A percentile compares a stretch with the other conserved stretches of the same genome.
Conservation (phyloP, 495 filamentous ascomycete genomes). For the Neurospora sp. region DNA sequence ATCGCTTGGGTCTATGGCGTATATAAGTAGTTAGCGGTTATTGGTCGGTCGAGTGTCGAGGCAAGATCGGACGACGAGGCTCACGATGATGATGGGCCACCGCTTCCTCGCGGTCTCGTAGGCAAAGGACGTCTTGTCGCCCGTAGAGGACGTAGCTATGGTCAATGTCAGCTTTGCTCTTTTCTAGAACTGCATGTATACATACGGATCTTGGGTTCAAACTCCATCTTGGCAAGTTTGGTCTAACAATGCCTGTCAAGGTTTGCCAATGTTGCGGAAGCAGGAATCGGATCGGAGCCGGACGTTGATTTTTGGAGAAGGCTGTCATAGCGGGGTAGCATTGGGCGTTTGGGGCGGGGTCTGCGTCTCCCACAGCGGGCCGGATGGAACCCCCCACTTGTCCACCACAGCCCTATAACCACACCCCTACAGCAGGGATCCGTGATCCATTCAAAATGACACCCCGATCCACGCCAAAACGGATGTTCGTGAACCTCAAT, state of each 20-base stretch:
- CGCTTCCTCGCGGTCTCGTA: slow-evolving; percentile 70
- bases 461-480: neutral
- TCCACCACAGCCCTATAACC: neutral
- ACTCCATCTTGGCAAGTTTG: slow-evolving; percentile 15
- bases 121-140: slow-evolving; percentile 79
- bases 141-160: slow-evolving; percentile 65
- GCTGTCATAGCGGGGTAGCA: neutral
- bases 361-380: no score
- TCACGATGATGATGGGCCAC: slow-evolving; percentile 89
- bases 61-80: slow-evolving; percentile 12
- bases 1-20: slow-evolving; percentile 76
- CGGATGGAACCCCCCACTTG: neutral
- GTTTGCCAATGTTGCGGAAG: neutral
- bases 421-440: neutral
- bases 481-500: neutral
- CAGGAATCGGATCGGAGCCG: neutral
- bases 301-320: neutral
- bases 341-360: no score
- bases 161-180: neutral
- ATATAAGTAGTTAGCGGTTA: neutral
- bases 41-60: neutral
- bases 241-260: neutral
- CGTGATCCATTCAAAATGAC: neutral
- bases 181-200: neutral
- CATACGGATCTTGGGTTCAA: slow-evolving; percentile 27